A percentile compares a stretch with the other conserved stretches of the same genome.
phyloP scores from a whole-genome alignment of 1,284 basidiomycete species.

The Volvariella volvacea region DNA sequence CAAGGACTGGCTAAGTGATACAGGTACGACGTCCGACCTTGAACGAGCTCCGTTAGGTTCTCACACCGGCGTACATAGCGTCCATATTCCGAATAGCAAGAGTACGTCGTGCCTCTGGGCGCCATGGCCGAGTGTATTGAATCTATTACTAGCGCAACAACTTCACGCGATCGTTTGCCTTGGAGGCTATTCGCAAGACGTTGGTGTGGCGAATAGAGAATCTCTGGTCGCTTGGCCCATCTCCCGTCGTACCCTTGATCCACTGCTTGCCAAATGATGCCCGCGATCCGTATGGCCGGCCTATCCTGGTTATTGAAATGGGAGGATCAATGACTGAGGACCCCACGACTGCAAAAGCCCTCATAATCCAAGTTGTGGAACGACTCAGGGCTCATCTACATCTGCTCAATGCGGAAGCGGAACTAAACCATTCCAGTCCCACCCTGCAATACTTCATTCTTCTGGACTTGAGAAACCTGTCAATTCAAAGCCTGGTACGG shows the following conservation, averaged over 20 bases:
- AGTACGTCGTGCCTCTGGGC: constrained; percentile 32
- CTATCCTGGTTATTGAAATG: constrained; percentile 47
- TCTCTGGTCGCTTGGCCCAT: constrained; percentile 31
- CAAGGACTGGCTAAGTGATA: constrained; percentile 56
- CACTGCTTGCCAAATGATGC: constrained; percentile 46
- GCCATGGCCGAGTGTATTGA: constrained; percentile 11
- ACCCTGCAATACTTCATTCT: constrained; percentile 63
- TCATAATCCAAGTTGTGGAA: constrained; percentile 46
- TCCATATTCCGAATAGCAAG: constrained; percentile 61
- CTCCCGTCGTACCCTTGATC: constrained; percentile 26
- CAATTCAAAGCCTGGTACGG: constrained; percentile 56
- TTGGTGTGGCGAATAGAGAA: constrained; percentile 52
- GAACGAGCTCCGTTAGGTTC: constrained; percentile 7
- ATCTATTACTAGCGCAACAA: constrained; percentile 47
- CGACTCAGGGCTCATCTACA: constrained; percentile 46
- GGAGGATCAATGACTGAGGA: constrained; percentile 23
- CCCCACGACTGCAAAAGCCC: constrained; percentile 30
- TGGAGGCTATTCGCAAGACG: constrained; percentile 50
- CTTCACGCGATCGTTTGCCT: constrained; percentile 56
- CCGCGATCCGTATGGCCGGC: constrained; percentile 55
- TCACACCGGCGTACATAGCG: constrained; percentile 27
- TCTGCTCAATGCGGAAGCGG: constrained; percentile 20
- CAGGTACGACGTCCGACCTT: constrained; percentile 31
- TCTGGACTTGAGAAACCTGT: constrained; percentile 58
- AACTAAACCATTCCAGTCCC: constrained; percentile 4